Conservation (phyloP, 2,329 filamentous ascomycete species). For the Epichloe sp. region DNA sequence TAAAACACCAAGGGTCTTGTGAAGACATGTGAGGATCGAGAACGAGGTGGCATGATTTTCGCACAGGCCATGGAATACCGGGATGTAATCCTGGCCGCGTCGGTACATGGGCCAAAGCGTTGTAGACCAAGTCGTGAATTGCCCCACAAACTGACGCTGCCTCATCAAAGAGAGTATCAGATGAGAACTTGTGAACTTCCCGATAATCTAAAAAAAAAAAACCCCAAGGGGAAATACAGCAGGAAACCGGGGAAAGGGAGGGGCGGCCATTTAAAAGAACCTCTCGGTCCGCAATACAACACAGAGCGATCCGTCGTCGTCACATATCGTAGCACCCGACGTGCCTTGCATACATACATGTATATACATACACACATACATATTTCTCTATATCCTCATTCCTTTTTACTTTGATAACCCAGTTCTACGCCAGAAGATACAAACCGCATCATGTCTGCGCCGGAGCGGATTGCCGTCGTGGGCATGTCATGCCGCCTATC, state of each 20-base stretch:
- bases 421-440: neutral
- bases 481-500: conserved; percentile 13
- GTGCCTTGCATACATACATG: neutral
- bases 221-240: no score
- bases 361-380: no score
- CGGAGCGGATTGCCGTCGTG: conserved; percentile 10
- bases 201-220: no score
- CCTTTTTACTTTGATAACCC: neutral
- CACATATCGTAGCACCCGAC: neutral
- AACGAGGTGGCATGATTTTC: no score
- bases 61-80: no score
- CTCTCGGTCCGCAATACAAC: neutral
- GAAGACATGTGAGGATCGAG: no score
- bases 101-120: neutral
- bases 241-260: no score
- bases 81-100: neutral
- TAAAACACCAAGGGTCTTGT: no score
- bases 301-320: neutral
- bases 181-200: neutral
- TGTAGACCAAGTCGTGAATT: no score
- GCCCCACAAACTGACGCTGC: neutral
- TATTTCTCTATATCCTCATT: no score
- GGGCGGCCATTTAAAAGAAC: neutral
- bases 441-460: conserved; percentile 1
- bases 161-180: neutral